These are phyloP conservation scores for Phaeophleospora eucalypticola DNA, from an alignment of 2,329 filamentous ascomycete species.

Conservation along the genomic window DNA sequence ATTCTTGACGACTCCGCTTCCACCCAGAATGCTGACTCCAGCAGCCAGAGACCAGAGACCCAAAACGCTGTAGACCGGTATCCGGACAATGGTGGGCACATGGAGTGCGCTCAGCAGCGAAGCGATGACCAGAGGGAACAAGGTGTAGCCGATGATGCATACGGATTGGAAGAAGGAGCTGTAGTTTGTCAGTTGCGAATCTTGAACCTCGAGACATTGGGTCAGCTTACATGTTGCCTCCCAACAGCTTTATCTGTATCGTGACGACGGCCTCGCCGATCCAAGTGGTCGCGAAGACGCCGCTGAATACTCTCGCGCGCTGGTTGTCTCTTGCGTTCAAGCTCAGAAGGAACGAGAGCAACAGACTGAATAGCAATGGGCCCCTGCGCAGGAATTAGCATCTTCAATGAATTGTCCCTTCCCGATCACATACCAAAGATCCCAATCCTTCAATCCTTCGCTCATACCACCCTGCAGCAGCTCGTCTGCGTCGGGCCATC, in stretches of 20 bases:
- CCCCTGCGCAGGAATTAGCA: slow-evolving; percentile 67
- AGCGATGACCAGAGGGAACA: slow-evolving; percentile 94
- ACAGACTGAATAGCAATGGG: slow-evolving; percentile 86
- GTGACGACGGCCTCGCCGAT: slow-evolving; percentile 94
- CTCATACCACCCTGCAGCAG: slow-evolving; percentile 71
- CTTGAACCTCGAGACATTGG: neutral
- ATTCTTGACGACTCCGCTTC: slow-evolving; percentile 93
- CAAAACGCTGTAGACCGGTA: slow-evolving; percentile 85
- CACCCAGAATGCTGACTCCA: slow-evolving; percentile 90
- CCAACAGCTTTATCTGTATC: slow-evolving; percentile 93
- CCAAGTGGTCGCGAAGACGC: slow-evolving; percentile 96
- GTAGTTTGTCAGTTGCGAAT: slow-evolving; percentile 13
- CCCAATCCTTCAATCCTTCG: slow-evolving; percentile 90
- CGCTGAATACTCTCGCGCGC: slow-evolving; percentile 85
- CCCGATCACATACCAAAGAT: slow-evolving; percentile 64
- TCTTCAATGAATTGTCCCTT: slow-evolving; percentile 15
- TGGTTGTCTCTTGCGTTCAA: slow-evolving; percentile 75
- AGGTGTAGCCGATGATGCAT: slow-evolving; percentile 96
- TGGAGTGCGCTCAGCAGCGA: slow-evolving; percentile 79
- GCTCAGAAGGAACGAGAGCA: slow-evolving; percentile 83
- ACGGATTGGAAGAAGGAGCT: slow-evolving; percentile 97
- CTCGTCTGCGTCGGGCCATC: slow-evolving; percentile 65
- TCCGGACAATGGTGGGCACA: slow-evolving; percentile 73
- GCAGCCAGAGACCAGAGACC: slow-evolving; percentile 92
- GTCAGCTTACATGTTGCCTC: slow-evolving; percentile 84